Conservation (phyloP, 106 monocot genomes). For the Platanthera guangdongensis region DNA sequence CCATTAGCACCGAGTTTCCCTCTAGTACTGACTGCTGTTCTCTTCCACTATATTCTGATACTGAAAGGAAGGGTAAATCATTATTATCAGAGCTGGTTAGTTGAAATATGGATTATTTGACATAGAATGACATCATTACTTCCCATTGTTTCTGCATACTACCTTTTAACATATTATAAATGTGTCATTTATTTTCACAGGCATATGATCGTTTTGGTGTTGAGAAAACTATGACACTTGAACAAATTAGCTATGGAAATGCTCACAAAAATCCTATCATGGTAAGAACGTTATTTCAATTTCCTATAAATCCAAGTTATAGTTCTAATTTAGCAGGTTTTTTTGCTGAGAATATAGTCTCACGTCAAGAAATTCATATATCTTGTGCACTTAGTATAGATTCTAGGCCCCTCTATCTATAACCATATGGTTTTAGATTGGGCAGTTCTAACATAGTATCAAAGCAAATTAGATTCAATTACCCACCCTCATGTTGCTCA, state of each 20-base stretch:
- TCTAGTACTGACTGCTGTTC: neutral
- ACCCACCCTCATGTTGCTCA: too few relatives aligned
- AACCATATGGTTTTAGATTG: too few relatives aligned
- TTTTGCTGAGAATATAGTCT: too few relatives aligned
- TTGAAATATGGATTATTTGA: neutral
- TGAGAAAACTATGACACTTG: neutral
- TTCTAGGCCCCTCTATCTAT: too few relatives aligned
- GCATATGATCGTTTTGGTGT: neutral
- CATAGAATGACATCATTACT: neutral
- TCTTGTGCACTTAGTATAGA: too few relatives aligned
- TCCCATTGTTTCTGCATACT: neutral
- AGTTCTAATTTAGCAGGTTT: neutral
- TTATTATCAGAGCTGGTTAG: slow-evolving; percentile 5
- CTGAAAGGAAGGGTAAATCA: neutral
- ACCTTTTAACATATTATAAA: slow-evolving; percentile 4
- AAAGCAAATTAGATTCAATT: too few relatives aligned
- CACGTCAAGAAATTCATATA: too few relatives aligned
- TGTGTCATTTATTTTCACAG: neutral
- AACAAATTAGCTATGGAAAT: slow-evolving; percentile 4
- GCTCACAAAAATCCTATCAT: neutral
- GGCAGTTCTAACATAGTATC: too few relatives aligned
- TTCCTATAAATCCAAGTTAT: neutral
- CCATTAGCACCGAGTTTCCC: slow-evolving; percentile 4
- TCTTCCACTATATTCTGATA: neutral
- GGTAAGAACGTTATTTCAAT: slow-evolving; percentile 4